These are phyloP conservation scores for Eurotiales sp. DNA, from an alignment of 2,329 filamentous ascomycete genomes.

Conservation along the genomic window DNA sequence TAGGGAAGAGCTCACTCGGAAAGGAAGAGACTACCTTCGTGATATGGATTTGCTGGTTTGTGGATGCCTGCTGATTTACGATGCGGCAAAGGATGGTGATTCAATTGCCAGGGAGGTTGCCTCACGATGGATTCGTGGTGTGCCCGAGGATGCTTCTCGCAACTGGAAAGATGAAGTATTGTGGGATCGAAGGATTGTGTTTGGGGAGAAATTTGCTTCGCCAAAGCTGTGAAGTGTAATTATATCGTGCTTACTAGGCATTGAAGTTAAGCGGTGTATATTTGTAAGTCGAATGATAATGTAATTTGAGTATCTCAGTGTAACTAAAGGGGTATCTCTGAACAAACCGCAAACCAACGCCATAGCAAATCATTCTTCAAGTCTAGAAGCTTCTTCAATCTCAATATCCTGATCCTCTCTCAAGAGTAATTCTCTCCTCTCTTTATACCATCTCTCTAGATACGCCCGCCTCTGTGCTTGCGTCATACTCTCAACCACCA, in stretches of 20 bases:
- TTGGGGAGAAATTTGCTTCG: conserved; percentile 5
- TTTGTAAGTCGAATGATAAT: not conserved
- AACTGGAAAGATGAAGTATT: conserved; percentile 7
- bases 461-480: conserved; percentile 75
- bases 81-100: conserved; percentile 29
- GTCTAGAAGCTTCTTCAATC: not conserved
- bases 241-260: not conserved
- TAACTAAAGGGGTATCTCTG: not conserved
- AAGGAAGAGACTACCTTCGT: conserved; percentile 26
- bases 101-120: conserved; percentile 23
- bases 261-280: too few species aligned
- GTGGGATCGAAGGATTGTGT: conserved; percentile 16
- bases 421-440: conserved; percentile 53
- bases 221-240: conserved; percentile 8
- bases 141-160: not conserved
- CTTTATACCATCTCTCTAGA: conserved; percentile 74
- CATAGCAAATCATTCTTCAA: too few species aligned
- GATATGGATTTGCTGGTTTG: conserved; percentile 27
- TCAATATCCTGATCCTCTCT: conserved; percentile 1
- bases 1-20: conserved; percentile 26
- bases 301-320: too few species aligned
- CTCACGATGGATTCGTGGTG: conserved; percentile 11
- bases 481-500: conserved; percentile 87
- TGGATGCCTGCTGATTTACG: conserved; percentile 27
- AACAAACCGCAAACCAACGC: not conserved